Evolutionary conservation across 169 alveolate species (phyloP), one percentile per base, ranked within the genome.

Genomic region (Plasmodium inui): DNA sequence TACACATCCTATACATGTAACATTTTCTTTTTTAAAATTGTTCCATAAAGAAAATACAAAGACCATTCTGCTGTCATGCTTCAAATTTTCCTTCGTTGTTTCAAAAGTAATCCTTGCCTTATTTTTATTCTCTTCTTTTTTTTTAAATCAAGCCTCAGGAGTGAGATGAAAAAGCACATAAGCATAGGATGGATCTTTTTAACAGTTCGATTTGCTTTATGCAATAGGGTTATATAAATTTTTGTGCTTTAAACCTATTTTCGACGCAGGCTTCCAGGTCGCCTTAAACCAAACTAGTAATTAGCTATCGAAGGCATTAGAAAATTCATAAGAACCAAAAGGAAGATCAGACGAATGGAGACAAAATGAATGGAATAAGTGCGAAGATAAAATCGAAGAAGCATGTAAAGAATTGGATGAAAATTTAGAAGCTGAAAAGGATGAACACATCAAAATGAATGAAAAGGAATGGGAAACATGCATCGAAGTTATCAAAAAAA

Each of bases 401-500:
- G 72, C 55, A 12, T 82, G 76, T 50, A 61, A 4, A 55, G 34
- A 19, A 19, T 82, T 82, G 30, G 72, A 55, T 57, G 37, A 34
- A 14, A 30, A 28, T 19, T 30, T 82, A 82, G 90, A 55, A 82
- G 90, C 32, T 32, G 80, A 82, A 28, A 32, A n/a, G 71, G 44
- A 82, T 26, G 44, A 82, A 82, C 39, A 4, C 3, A 12, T 82
- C 19, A 61, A 55, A 53, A 17, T 30, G 28, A 39, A 26, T 53
- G 81, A 61, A 53, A 34, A 82, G 12, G 90, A 50, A 30, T 82
- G 90, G 90, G 53, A 22, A 17, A 3, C 37, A 17, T 50, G 90
- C 61, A 12, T 30, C 37, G 55, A 50, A 82, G 2, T 12, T 26
- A 28, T 14, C 46, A 44, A 82, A 57, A 82, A 82, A 32, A 82